Evolutionary conservation across 2,329 filamentous ascomycete species (phyloP), one percentile per base, ranked within the genome.

Genomic region (Paraconiothyrium brasiliense): DNA sequence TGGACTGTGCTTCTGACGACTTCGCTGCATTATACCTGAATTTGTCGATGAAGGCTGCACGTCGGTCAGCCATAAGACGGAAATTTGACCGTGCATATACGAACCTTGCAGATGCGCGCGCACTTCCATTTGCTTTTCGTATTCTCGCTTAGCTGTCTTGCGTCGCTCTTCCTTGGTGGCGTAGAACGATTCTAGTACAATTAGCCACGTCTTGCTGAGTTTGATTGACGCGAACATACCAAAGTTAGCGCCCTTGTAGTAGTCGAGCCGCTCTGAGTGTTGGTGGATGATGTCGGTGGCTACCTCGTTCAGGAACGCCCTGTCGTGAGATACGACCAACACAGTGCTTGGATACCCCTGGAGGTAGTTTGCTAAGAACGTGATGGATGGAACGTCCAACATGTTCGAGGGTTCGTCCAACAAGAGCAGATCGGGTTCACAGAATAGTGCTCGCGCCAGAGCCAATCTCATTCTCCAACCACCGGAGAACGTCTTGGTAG

Each of bases 381-480:
- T 96, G 76, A 99, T 98, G 27, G 95, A 98, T n/a, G 95, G 95
- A 60, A 99, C 95, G 82, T 98, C 95, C 92, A 99, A 93, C 94
- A 98, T 98, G 89, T 98, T 98, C 59, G 94, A 98, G 82, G 95
- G 95, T 89, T 99, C 95, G 84, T 99, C 95, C 71, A 99, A 93
- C 78, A 99, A 86, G 62, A 99, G 83, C 56, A 99, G 84, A 81
- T 99, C 95, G 47, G 95, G 95, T 79, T 99, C 95, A 83, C 95
- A 99, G 84, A 99, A 99, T 39, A 99, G 87, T 14, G 95, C 95
- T 86, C 95, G 86, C 13, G 95, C 95, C 65, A 99, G 86, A 14
- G 95, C 95, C 74, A 99, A 83, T 84, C 95, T 91, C 95, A 99
- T 99, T 81, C 95, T 90, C 95, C 95, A 99, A 91, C 95, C 95